Percentiles rank a stretch among this genome's conserved stretches.
These are phyloP conservation scores for Annulohypoxylon moriforme DNA, from an alignment of 495 filamentous ascomycete genomes.

Conservation along the genomic window DNA sequence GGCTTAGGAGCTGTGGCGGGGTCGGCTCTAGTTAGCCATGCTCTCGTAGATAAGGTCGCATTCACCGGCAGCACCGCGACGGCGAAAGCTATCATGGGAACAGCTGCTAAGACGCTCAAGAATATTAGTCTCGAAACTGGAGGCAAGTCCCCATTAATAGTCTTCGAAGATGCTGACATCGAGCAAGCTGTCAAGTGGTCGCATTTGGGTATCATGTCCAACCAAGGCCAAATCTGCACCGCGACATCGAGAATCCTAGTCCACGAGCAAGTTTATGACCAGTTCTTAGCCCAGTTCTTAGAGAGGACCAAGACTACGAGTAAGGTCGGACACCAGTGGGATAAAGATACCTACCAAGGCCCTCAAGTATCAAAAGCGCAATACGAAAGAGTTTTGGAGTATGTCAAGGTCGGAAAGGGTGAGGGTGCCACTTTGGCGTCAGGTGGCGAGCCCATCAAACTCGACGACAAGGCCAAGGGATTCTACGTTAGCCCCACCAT, in stretches of 20 bases:
- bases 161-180: conserved; percentile 12
- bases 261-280: conserved; percentile 12
- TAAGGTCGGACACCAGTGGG: conserved; percentile 15
- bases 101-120: conserved; percentile 16
- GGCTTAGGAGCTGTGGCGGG: background rate
- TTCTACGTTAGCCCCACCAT: conserved; percentile 6
- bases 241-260: conserved; percentile 5
- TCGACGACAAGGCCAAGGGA: conserved; percentile 1
- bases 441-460: conserved; percentile 5
- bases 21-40: conserved; percentile 1
- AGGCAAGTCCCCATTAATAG: conserved; percentile 10
- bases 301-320: conserved; percentile 9
- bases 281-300: background rate
- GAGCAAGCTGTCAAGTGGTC: conserved; percentile 10
- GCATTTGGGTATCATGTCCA: conserved; percentile 11
- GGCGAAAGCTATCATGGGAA: conserved; percentile 7
- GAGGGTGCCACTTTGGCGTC: conserved; percentile 6
- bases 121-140: conserved; percentile 17
- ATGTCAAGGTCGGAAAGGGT: conserved; percentile 3
- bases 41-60: conserved; percentile 14
- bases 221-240: conserved; percentile 13
- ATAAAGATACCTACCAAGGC: conserved; percentile 12
- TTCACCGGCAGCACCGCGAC: conserved; percentile 11
- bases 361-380: conserved; percentile 12
- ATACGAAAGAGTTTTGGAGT: conserved; percentile 2